Conservation (phyloP, 2,329 filamentous ascomycete genomes). For the Hirsutella thompsonii region DNA sequence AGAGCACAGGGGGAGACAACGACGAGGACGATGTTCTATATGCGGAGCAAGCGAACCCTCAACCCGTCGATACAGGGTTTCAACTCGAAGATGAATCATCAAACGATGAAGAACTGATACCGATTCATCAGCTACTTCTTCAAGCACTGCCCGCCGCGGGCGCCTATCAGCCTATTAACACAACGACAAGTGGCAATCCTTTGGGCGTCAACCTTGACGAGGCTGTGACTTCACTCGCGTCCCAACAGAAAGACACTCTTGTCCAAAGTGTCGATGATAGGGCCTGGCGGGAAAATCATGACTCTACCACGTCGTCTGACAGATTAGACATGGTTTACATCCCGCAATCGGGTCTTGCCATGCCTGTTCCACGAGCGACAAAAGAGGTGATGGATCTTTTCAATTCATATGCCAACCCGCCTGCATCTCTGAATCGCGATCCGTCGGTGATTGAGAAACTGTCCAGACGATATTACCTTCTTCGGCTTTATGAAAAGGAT, state of each 20-base stretch:
- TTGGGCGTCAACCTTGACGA: too few species aligned
- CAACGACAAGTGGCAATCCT: too few species aligned
- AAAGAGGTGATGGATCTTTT: constrained; percentile 10
- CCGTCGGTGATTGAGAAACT: constrained; percentile 1
- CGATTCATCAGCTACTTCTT: neutral
- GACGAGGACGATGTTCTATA: too few species aligned
- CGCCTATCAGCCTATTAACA: neutral
- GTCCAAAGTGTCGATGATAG: neutral
- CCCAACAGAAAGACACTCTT: too few species aligned
- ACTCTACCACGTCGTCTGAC: neutral
- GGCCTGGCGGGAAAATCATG: too few species aligned
- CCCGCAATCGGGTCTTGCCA: constrained; percentile 17
- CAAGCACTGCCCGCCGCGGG: neutral
- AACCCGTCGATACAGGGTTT: too few species aligned
- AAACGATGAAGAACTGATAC: too few species aligned
- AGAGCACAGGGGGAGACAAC: too few species aligned
- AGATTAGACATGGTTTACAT: constrained; percentile 21
- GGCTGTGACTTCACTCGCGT: too few species aligned
- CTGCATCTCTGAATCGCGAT: constrained; percentile 2
- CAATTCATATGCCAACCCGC: constrained; percentile 6
- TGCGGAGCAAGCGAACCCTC: too few species aligned
- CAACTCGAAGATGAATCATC: too few species aligned
- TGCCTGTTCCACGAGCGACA: constrained; percentile 7
- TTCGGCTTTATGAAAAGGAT: constrained; percentile 36
- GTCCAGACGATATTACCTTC: constrained; percentile 18